Evolutionary conservation across 2,329 filamentous ascomycete genomes (phyloP), one percentile per base, ranked within the genome.

Genomic region (Colletotrichum australisinense): DNA sequence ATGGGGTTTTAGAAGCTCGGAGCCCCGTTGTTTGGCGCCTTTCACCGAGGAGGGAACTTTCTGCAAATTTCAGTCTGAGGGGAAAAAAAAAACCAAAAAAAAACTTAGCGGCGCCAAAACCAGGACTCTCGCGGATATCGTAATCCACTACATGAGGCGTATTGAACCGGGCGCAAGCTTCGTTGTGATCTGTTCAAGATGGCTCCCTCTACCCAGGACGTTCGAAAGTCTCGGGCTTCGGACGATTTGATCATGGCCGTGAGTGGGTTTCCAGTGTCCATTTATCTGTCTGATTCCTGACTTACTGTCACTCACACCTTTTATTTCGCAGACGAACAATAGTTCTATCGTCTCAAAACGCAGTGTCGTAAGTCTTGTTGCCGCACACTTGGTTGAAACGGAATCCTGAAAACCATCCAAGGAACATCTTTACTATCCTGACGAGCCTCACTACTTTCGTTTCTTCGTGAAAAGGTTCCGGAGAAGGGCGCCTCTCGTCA

Each of bases 291-390:
- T 35, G 32, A 12, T 30, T 12, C 32, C 6, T 2, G 28, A 56
- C 35, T 16, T 19, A 32, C 19, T 9, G 28, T 32, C 57, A 65
- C 76, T 42, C 74, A 75, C 74, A 38, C 71, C 55, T 26, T 19
- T 16, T 28, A 42, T 7, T n/a, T 63, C 56, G 35, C 59, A 94
- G 90, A 98, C 95, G 71, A 98, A 98, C 81, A 95, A 92, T 80
- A 96, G 94, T 83, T 97, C 94, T 79, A 98, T 98, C 77, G 93
- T 95, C 19, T 98, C 95, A 16, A 98, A 98, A 81, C 88, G 95
- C 76, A 97, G 95, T 78, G 95, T 98, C n/a, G 95, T 98, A 80
- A 56, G 71, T 53, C 53, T 6, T 19, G 11, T 19, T 19, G 24
- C 6, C 30, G 49, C 26, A 5, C 42, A 28, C 16, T 32, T 7